Evolutionary conservation across 805 yeast species (phyloP).

Genomic region (Candida railenensis): DNA sequence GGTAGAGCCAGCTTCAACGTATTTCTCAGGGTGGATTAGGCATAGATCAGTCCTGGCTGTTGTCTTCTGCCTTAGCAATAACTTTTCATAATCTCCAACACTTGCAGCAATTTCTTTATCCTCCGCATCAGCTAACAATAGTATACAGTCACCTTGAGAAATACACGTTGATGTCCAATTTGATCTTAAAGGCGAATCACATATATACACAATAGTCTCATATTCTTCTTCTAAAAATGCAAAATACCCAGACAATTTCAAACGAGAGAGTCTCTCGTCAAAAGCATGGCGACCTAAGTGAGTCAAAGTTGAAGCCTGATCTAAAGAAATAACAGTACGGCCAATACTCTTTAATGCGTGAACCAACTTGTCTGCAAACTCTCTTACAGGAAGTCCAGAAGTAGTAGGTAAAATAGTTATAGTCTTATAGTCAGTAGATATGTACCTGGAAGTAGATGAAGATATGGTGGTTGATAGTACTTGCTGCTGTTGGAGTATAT

Average conservation of each 20-base stretch:
- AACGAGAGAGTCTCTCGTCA: constrained; percentile 72
- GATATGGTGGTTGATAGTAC: neutral
- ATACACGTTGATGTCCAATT: constrained; percentile 92
- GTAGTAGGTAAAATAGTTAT: constrained; percentile 81
- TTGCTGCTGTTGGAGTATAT: neutral
- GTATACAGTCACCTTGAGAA: constrained; percentile 92
- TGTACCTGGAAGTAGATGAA: constrained; percentile 28
- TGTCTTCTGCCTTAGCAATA: constrained; percentile 71
- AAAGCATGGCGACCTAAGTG: constrained; percentile 92
- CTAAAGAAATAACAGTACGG: constrained; percentile 71
- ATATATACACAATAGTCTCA: constrained; percentile 85
- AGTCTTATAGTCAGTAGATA: constrained; percentile 64
- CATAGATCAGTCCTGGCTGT: constrained; percentile 87
- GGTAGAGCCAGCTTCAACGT: constrained; percentile 83
- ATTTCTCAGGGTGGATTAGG: constrained; percentile 77
- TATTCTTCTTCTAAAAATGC: constrained; percentile 88
- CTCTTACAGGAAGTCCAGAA: constrained; percentile 79
- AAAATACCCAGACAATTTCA: constrained; percentile 85
- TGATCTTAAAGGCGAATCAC: constrained; percentile 80
- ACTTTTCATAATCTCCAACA: constrained; percentile 82
- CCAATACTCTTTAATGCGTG: constrained; percentile 73
- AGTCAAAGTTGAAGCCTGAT: constrained; percentile 74
- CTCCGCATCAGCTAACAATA: constrained; percentile 81
- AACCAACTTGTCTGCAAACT: constrained; percentile 74
- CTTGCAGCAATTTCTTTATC: constrained; percentile 55